Conservation (phyloP, 257 asterid genomes). For the Petunia axillaris region DNA sequence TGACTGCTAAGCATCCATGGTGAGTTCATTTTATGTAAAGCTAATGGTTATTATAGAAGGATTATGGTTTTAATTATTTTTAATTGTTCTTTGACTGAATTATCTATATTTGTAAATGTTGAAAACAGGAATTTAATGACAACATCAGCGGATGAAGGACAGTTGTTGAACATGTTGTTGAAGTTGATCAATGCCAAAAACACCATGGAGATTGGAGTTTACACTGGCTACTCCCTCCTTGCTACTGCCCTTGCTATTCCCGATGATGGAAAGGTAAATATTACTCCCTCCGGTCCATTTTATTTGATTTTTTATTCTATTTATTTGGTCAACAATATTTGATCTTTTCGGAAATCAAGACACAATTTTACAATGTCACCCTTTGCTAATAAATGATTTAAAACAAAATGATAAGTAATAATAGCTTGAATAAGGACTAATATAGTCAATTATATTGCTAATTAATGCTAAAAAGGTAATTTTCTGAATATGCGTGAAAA, state of each 20-base stretch:
- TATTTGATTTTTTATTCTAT: no score
- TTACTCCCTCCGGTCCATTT: not conserved
- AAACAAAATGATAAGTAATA: no score
- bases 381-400: no score
- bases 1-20: constrained; percentile 25
- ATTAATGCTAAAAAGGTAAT: no score
- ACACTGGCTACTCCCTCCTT: constrained; percentile 42
- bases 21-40: not conserved
- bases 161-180: constrained; percentile 40
- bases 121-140: constrained; percentile 42
- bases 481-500: no score
- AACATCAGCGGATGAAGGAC: constrained; percentile 44
- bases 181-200: constrained; percentile 42
- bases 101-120: not conserved
- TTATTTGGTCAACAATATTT: no score
- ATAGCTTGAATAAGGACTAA: no score
- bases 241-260: constrained; percentile 47
- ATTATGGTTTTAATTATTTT: no score
- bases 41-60: not conserved
- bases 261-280: constrained; percentile 36
- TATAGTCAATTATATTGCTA: no score
- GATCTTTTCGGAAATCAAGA: no score
- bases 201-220: constrained; percentile 44
- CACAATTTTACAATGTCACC: no score
- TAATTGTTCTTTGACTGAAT: not conserved